A percentile compares a stretch with the other conserved stretches of the same genome.
phyloP scores from a whole-genome alignment of 495 filamentous ascomycete genomes.

The Lepidopterella palustris region DNA sequence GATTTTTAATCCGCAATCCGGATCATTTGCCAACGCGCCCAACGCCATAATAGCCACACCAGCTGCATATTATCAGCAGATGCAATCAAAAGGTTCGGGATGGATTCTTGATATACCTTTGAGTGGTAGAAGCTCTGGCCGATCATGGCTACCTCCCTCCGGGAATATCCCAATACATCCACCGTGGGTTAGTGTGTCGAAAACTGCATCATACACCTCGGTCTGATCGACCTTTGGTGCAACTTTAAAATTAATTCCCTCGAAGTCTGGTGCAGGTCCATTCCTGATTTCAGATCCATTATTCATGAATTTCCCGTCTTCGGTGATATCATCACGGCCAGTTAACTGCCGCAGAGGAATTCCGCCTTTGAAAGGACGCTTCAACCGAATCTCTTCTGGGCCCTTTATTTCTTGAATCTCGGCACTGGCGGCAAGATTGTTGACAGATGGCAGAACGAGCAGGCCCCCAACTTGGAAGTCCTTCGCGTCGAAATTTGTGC shows the following conservation, averaged over 20 bases:
- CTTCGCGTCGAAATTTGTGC: slow-evolving; percentile 74
- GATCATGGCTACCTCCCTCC: slow-evolving; percentile 95
- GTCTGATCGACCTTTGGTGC: slow-evolving; percentile 94
- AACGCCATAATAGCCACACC: slow-evolving; percentile 98
- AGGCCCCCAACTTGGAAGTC: slow-evolving; percentile 72
- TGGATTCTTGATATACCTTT: slow-evolving; percentile 52
- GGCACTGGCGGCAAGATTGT: slow-evolving; percentile 67
- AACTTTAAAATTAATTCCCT: slow-evolving; percentile 76
- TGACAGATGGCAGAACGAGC: slow-evolving; percentile 75
- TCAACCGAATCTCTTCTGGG: slow-evolving; percentile 74
- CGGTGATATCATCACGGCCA: slow-evolving; percentile 61
- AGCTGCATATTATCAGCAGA: slow-evolving; percentile 46
- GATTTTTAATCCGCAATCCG: slow-evolving; percentile 88
- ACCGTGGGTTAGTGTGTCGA: slow-evolving; percentile 67
- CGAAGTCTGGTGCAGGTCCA: slow-evolving; percentile 42
- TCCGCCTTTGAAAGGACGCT: slow-evolving; percentile 73
- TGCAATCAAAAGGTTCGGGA: not conserved
- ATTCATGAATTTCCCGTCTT: slow-evolving; percentile 50
- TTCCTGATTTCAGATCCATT: slow-evolving; percentile 21
- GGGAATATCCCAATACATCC: slow-evolving; percentile 97
- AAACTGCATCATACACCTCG: slow-evolving; percentile 88
- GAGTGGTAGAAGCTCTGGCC: slow-evolving; percentile 83
- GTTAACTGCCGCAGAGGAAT: slow-evolving; percentile 71
- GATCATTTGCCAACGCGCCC: slow-evolving; percentile 80
- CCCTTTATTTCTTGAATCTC: slow-evolving; percentile 75